These are phyloP conservation scores for Medicago ruthenica DNA, from an alignment of 306 rosid genomes.

Conservation along the genomic window DNA sequence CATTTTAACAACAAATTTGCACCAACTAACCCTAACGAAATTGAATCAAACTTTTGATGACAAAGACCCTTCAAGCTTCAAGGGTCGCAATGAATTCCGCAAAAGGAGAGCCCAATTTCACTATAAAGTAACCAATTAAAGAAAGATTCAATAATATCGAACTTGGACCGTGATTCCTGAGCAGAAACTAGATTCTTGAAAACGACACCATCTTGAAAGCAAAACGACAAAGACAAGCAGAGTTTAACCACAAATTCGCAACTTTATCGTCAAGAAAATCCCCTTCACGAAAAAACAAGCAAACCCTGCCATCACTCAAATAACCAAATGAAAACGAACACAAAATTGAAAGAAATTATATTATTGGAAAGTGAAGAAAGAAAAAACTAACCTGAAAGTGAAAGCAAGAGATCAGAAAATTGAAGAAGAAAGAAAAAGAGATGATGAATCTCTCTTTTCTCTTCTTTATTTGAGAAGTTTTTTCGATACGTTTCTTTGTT, in stretches of 20 bases:
- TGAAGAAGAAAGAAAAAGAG: neutral
- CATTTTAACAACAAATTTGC: constrained; percentile 46
- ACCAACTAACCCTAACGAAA: constrained; percentile 39
- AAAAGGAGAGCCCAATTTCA: constrained; percentile 17
- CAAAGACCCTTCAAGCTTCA: constrained; percentile 43
- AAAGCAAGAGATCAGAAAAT: constrained; percentile 31
- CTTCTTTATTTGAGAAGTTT: constrained; percentile 13
- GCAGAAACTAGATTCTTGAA: constrained; percentile 23
- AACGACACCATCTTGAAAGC: constrained; percentile 41
- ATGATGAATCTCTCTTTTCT: constrained; percentile 29
- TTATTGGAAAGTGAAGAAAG: constrained; percentile 2
- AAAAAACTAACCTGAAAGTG: constrained; percentile 36
- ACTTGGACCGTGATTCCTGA: constrained; percentile 33
- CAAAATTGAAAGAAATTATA: constrained; percentile 7
- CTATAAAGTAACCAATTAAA: constrained; percentile 30
- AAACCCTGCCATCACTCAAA: constrained; percentile 39
- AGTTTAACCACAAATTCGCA: constrained; percentile 41
- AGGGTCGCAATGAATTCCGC: constrained; percentile 33
- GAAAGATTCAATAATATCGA: constrained; percentile 30
- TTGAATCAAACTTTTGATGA: constrained; percentile 14
- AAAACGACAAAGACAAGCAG: constrained; percentile 25
- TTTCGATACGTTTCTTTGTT: constrained; percentile 28
- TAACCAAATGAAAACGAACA: constrained; percentile 9
- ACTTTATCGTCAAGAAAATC: constrained; percentile 37
- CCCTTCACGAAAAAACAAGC: constrained; percentile 46